Base-by-base conservation (phyloP, 164 flowering plant species). In the Macadamia tetraphylla region DNA sequence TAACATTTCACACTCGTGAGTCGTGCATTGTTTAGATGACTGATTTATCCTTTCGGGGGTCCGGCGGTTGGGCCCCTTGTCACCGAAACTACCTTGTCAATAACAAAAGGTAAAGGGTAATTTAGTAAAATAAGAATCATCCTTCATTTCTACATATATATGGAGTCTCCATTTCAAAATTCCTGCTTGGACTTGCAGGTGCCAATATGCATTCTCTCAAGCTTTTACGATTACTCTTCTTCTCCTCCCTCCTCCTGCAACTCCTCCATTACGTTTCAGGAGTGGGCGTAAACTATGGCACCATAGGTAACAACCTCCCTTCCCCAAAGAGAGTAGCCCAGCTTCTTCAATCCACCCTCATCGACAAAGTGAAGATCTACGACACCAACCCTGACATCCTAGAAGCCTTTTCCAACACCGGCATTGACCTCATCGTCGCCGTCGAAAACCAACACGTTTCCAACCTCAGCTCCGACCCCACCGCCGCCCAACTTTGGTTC, bases 221-320 rank as follows among this genome's bases (percentile, higher is more conserved):
- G 55, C 67, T 23, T 43, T 29, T 70, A 15, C 43, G n/a, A 51
- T 29, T 51, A 0, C 23, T 35, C 7, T 31, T 62, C 3, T 51
- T 2, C 12, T 13, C 48, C 2, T 30, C 62, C 69, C 66, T 59
- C 58, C 31, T 71, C 51, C 18, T 55, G 2, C 49, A 58, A 7
- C 51, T 60, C 13, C 18, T 63, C 6, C 6, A 49, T 18, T 29
- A 61, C 32, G 85, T 74, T 49, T 62, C 73, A 8, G 59, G 74
- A 44, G 79, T 89, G n/a, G 95, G 95, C 10, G 69, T 87, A 49
- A 89, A 89, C 82, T 87, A 89, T 62, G 95, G 95, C 52, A 83
- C 86, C 0, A 58, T 87, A 13, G 92, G 88, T 1, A 82, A 75
- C 86, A 82, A 89, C 78, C 89, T 89, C 18, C 95, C 90, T 7